Evolutionary conservation across 257 asterid species (phyloP).

Genomic region (Catharanthus roseus): DNA sequence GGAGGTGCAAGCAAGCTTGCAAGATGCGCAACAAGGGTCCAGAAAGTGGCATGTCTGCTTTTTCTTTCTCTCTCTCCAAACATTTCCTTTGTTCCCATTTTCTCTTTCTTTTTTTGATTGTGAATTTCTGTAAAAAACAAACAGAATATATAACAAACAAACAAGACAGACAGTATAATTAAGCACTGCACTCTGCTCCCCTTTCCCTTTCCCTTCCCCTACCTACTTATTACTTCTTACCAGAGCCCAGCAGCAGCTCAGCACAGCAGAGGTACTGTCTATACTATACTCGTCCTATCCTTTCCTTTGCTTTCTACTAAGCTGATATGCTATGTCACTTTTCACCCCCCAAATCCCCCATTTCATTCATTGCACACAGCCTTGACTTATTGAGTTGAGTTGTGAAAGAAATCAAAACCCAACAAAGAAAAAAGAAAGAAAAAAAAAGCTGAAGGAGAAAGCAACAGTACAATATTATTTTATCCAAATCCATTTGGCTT

Average conservation of each 20-base stretch:
- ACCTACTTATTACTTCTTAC: too few relatives aligned
- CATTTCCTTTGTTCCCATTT: conserved; percentile 1
- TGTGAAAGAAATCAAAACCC: neutral
- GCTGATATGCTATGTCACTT: conserved; percentile 11
- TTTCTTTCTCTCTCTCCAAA: conserved; percentile 1
- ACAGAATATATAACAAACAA: too few relatives aligned
- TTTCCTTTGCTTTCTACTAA: neutral
- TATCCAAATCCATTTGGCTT: neutral
- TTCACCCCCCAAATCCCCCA: too few relatives aligned
- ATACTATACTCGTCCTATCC: too few relatives aligned
- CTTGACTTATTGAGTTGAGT: too few relatives aligned
- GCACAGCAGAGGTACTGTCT: neutral
- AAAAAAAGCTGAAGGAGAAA: conserved; percentile 4
- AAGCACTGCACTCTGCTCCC: too few relatives aligned
- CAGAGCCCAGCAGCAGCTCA: too few relatives aligned
- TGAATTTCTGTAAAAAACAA: conserved; percentile 14
- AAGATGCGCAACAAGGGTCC: conserved; percentile 9
- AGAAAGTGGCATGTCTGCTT: conserved; percentile 5
- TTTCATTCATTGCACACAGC: too few relatives aligned
- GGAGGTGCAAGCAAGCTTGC: conserved; percentile 4
- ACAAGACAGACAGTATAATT: conserved; percentile 13
- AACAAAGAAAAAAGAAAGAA: neutral
- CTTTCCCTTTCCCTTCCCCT: too few relatives aligned
- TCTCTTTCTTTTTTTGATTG: neutral
- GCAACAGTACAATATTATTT: conserved; percentile 19